A percentile compares a stretch with the other conserved stretches of the same genome.
Conservation (phyloP, 2,329 filamentous ascomycete genomes). For the Talaromyces sp. region DNA sequence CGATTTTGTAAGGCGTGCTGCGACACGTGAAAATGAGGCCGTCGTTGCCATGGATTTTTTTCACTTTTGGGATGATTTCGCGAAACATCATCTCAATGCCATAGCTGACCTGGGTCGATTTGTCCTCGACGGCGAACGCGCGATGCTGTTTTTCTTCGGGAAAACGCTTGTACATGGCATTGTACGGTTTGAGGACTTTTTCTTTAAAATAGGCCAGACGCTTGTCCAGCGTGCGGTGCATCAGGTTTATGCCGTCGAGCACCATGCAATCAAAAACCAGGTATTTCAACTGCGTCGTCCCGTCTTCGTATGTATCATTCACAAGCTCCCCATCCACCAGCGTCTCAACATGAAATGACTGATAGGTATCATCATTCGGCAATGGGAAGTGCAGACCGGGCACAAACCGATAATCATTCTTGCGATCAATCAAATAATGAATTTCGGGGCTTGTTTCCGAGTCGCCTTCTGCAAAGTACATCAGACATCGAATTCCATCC, state of each 20-base stretch:
- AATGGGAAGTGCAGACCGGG: slow-evolving; percentile 75
- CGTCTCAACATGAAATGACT: slow-evolving; percentile 70
- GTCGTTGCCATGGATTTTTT: slow-evolving; percentile 76
- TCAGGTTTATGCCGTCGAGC: slow-evolving; percentile 68
- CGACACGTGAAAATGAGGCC: slow-evolving; percentile 97
- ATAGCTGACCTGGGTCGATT: slow-evolving; percentile 84
- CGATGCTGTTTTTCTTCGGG: slow-evolving; percentile 64
- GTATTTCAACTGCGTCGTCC: slow-evolving; percentile 67
- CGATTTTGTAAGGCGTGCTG: slow-evolving; percentile 75
- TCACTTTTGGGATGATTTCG: slow-evolving; percentile 72
- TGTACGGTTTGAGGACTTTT: slow-evolving; percentile 71
- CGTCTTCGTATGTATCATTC: slow-evolving; percentile 66
- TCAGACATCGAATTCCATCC: slow-evolving; percentile 89
- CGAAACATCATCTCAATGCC: slow-evolving; percentile 89
- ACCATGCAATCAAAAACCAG: slow-evolving; percentile 91
- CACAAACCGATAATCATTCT: slow-evolving; percentile 93
- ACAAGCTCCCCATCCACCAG: slow-evolving; percentile 92
- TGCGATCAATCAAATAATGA: slow-evolving; percentile 93
- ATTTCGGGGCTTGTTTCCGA: slow-evolving; percentile 57
- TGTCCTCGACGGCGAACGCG: slow-evolving; percentile 78
- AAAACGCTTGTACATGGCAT: slow-evolving; percentile 65
- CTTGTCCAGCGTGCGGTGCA: slow-evolving; percentile 78
- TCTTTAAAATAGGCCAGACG: slow-evolving; percentile 80
- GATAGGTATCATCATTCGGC: slow-evolving; percentile 52
- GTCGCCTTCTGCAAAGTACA: slow-evolving; percentile 66